A percentile compares a stretch with the other conserved stretches of the same genome.
Conservation (phyloP, 75 land plant species). For the Adiantum capillusveneris region DNA sequence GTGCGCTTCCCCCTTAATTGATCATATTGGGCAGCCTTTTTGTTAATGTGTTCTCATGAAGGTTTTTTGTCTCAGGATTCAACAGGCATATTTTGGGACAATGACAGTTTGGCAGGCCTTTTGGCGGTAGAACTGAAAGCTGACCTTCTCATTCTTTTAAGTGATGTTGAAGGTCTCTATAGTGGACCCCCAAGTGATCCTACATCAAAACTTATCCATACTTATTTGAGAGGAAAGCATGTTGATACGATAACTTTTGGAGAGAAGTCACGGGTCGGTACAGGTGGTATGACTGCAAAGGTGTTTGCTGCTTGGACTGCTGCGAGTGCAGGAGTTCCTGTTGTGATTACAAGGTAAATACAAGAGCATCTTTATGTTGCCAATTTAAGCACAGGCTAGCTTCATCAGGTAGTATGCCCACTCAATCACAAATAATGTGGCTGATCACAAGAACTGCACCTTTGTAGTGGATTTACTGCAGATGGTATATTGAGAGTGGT, state of each 20-base stretch:
- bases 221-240: constrained; percentile 74
- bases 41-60: neutral
- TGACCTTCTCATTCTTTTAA: constrained; percentile 81
- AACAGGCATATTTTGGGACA: constrained; percentile 99
- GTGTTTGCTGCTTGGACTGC: constrained; percentile 83
- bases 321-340: constrained; percentile 80
- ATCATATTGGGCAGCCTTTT: neutral
- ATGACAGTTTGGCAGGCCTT: constrained; percentile 87
- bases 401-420: neutral
- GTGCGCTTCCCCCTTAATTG: neutral
- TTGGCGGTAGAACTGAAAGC: constrained; percentile 86
- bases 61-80: constrained; percentile 56
- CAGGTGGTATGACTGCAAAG: constrained; percentile 99
- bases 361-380: too few relatives aligned
- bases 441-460: too few relatives aligned
- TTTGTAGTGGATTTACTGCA: constrained; percentile 80
- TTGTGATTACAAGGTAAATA: constrained; percentile 87
- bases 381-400: too few relatives aligned
- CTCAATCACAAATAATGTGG: too few relatives aligned
- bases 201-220: constrained; percentile 70
- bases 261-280: constrained; percentile 85
- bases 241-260: constrained; percentile 85
- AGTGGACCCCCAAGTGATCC: constrained; percentile 96
- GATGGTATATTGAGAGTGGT: constrained; percentile 68
- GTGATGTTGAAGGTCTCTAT: constrained; percentile 98